A percentile compares a stretch with the other conserved stretches of the same genome.
Evolutionary conservation across 495 filamentous ascomycete species (phyloP).

Genomic region (Terfezia boudieri): DNA sequence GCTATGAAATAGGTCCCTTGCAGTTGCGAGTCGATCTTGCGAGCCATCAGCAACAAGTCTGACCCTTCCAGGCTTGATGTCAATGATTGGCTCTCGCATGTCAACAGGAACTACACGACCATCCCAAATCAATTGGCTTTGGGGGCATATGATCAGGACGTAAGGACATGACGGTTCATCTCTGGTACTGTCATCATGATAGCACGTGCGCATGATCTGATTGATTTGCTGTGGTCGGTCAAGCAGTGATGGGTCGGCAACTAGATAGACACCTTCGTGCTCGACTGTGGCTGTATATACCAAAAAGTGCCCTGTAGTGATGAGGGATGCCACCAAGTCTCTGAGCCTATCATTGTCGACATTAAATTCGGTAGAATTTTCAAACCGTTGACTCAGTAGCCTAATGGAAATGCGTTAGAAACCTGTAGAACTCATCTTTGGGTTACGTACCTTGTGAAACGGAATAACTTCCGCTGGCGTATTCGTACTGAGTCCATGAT

Average conservation of each 20-base stretch:
- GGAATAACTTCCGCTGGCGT: constrained; percentile 67
- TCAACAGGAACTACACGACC: constrained; percentile 49
- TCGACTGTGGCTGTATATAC: constrained; percentile 41
- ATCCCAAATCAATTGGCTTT: constrained; percentile 57
- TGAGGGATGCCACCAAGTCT: constrained; percentile 58
- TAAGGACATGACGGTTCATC: constrained; percentile 63
- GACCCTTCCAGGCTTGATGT: constrained; percentile 68
- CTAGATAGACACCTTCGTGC: constrained; percentile 54
- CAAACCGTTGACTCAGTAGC: constrained; percentile 74
- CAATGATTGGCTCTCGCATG: constrained; percentile 55
- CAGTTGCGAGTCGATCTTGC: constrained; percentile 51
- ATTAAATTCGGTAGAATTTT: constrained; percentile 88
- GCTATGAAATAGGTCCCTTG: constrained; percentile 52
- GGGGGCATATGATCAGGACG: constrained; percentile 62
- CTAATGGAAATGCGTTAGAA: constrained; percentile 24
- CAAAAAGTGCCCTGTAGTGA: constrained; percentile 69
- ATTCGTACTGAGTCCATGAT: constrained; percentile 88
- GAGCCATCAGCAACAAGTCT: constrained; percentile 80
- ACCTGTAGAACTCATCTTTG: neutral
- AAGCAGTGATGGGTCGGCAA: constrained; percentile 61
- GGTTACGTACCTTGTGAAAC: constrained; percentile 21
- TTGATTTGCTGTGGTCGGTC: constrained; percentile 57
- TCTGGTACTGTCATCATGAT: constrained; percentile 45
- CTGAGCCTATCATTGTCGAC: constrained; percentile 44
- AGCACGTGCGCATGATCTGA: constrained; percentile 67